A percentile compares a stretch with the other conserved stretches of the same genome.
phyloP scores from a whole-genome alignment of 2,329 filamentous ascomycete genomes.

The Xylariaceae sp. region DNA sequence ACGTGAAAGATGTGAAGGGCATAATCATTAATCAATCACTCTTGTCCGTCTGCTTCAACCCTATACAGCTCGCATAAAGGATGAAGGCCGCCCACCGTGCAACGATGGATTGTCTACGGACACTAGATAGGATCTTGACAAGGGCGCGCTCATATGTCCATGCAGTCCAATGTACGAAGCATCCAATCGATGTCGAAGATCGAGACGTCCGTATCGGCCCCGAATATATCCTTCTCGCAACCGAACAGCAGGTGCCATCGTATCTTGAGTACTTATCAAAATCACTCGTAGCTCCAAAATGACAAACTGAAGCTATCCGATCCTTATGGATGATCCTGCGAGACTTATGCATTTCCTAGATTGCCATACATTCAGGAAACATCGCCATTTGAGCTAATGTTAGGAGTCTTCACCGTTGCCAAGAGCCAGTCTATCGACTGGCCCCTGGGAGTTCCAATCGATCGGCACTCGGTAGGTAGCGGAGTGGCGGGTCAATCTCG shows the following conservation, averaged over 20 bases:
- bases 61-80: no score
- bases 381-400: constrained; percentile 8
- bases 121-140: no score
- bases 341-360: constrained; percentile 9
- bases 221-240: neutral
- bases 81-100: no score
- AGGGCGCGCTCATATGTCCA: no score
- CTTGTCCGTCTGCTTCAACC: no score
- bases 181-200: neutral
- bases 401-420: constrained; percentile 18
- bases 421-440: neutral
- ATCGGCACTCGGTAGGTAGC: constrained; percentile 22
- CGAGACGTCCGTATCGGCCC: constrained; percentile 10
- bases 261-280: neutral
- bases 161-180: neutral
- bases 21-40: no score
- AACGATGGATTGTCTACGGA: no score
- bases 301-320: neutral
- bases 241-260: neutral
- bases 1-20: no score
- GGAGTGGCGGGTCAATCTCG: constrained; percentile 31
- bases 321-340: neutral
- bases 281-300: neutral
- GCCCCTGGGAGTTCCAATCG: neutral
- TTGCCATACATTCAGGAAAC: constrained; percentile 3